Conservation (phyloP, 164 flowering plant genomes). For the Dillenia suffruticosa region DNA sequence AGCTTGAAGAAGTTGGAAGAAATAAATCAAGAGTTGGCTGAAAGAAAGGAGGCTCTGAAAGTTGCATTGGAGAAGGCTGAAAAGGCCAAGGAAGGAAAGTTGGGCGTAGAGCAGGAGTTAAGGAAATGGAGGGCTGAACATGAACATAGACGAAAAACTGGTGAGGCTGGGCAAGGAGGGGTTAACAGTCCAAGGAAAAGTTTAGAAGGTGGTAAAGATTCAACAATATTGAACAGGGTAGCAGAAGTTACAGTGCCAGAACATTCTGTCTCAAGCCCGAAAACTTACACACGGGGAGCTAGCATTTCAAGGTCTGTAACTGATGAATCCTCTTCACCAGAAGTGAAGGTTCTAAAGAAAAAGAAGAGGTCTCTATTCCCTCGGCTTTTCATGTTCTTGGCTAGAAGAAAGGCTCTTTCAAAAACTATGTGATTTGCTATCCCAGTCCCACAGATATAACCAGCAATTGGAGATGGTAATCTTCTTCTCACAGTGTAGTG, state of each 20-base stretch:
- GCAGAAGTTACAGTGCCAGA: slow-evolving; percentile 19
- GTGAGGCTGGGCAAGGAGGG: slow-evolving; percentile 32
- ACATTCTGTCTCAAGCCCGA: slow-evolving; percentile 23
- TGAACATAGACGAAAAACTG: slow-evolving; percentile 64
- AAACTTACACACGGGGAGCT: slow-evolving; percentile 9
- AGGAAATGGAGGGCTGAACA: slow-evolving; percentile 90
- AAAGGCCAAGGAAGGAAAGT: slow-evolving; percentile 77
- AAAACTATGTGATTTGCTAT: too few relatives aligned
- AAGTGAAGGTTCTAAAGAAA: slow-evolving; percentile 41
- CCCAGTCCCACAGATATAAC: too few relatives aligned
- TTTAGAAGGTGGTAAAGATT: slow-evolving; percentile 37
- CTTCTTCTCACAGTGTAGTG: too few relatives aligned
- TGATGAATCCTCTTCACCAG: slow-evolving; percentile 22
- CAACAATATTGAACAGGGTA: slow-evolving; percentile 18
- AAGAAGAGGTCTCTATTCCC: slow-evolving; percentile 74
- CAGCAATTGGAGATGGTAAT: too few relatives aligned
- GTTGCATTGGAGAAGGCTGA: slow-evolving; percentile 67
- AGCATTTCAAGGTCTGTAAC: slow-evolving; percentile 12
- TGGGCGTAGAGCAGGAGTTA: slow-evolving; percentile 84
- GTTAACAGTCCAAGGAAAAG: slow-evolving; percentile 40
- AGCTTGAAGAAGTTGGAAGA: slow-evolving; percentile 65
- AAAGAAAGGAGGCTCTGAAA: slow-evolving; percentile 46
- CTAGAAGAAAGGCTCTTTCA: slow-evolving; percentile 35
- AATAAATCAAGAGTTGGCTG: slow-evolving; percentile 42
- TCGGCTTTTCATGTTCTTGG: slow-evolving; percentile 61